Evolutionary conservation across 2,329 filamentous ascomycete species (phyloP), one percentile per base, ranked within the genome.

Genomic region (Knoxdaviesia capensis): DNA sequence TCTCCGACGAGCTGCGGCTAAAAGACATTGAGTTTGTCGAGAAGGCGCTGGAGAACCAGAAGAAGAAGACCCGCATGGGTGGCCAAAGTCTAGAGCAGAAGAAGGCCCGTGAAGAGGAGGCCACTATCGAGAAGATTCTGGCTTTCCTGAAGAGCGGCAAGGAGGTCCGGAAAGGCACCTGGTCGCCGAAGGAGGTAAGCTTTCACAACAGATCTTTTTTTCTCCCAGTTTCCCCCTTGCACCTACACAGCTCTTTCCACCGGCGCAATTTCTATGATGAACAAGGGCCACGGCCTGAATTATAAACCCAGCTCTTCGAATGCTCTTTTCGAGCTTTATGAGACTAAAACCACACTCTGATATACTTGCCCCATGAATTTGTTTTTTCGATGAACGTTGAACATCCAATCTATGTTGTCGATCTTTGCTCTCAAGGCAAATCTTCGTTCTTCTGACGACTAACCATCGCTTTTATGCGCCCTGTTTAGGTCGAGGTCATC

Each of bases 281-380:
- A 78, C 80, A 93, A 94, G 80, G 90, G 86, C 84, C 77, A 68
- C 64, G 72, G 83, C 85, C 87, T 81, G 81, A 86, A 71, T 69
- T 81, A 68, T 83, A 87, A 93, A 84, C 90, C 90, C 90, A 98
- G 90, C 90, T 98, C 90, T 81, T 94, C 80, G 88, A 96, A 79
- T 75, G 72, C 74, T 80, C 82, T 77, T 71, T 56, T 69, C 80
- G 84, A 80, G 69, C 70, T 74, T 76, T 58, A 64, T 94, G 88
- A 92, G 86, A 94, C 20, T 80, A 70, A 82, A 69, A 65, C 74
- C 29, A 69, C 64, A 65, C 59, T 76, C 81, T 85, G 81, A 84
- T 63, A 50, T 43, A 20, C 20, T 43, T 48, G 46, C 42, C 41
- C 36, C 39, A 42, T 45, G 45, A 20, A 38, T 45, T 45, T 46